Base-by-base conservation (phyloP, 1,284 basidiomycete species). In the Cerioporus squamosus region DNA sequence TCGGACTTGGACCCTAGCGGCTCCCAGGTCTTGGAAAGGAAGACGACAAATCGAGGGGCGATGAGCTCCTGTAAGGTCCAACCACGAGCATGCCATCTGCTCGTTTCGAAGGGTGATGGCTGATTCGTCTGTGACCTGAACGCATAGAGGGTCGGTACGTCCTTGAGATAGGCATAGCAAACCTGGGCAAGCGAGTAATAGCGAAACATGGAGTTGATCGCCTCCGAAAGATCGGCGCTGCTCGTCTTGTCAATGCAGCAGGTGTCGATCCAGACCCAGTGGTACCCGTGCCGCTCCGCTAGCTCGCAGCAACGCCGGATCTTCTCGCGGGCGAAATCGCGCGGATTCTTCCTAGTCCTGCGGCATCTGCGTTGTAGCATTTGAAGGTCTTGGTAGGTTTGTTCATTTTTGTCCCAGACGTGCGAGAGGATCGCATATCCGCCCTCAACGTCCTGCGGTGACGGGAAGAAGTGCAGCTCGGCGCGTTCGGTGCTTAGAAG, bases 261-360 rank as follows among this genome's bases (percentile, higher is more conserved):
- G 18, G 61, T 59, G 52, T 62, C 57, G 44, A 59, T 54, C 61
- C 61, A 62, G n/a, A 46, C 51, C 61, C 54, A 62, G n/a, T 29
- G 15, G 31, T 39, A 57, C 15, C 50, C 55, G 3, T 57, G 24
- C 6, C 24, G 44, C 26, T 47, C 43, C 1, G 55, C 55, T 7
- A 57, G 24, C 18, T 46, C 10, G 44, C 55, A 57, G 26, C 33
- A 57, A 4, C 26, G 20, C 8, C 44, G 38, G 44, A 57, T 40
- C 38, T 57, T 57, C 15, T 31, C 8, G 2, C 38, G 29, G 3
- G 47, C 50, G 17, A 45, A 17, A n/a, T 51, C 38, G 2, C 49
- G 49, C 5, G 44, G 49, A 17, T 52, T 51, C 44, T 39, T 26
- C 17, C 44, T 29, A 15, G 49, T 31, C 36, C 8, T 8, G 22